These are phyloP conservation scores for Penicillium sp. DNA, from an alignment of 2,329 filamentous ascomycete species.

Conservation along the genomic window DNA sequence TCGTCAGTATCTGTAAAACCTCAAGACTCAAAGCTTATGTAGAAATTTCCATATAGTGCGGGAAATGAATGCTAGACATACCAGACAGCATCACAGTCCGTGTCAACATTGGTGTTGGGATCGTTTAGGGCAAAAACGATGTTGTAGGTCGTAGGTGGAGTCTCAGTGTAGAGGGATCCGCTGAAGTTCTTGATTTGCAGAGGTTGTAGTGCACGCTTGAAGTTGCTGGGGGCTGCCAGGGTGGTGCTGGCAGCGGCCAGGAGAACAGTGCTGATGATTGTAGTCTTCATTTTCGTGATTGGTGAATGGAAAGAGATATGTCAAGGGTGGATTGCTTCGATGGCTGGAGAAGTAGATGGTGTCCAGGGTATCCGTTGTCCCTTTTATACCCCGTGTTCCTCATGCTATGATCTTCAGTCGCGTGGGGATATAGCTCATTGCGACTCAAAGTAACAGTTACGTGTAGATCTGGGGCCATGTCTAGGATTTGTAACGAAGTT, in stretches of 20 bases:
- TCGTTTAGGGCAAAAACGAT: conserved; percentile 13
- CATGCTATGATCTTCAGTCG: not conserved
- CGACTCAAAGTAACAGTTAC: not conserved
- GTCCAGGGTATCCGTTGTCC: not conserved
- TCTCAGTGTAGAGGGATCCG: conserved; percentile 9
- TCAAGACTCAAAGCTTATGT: not conserved
- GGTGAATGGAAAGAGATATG: not conserved
- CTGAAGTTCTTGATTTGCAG: conserved; percentile 10
- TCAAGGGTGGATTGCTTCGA: not conserved
- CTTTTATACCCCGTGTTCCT: not conserved
- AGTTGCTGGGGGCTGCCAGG: conserved; percentile 9
- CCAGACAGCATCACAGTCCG: conserved; percentile 13
- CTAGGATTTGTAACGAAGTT: not conserved
- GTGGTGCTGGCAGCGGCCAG: conserved; percentile 11
- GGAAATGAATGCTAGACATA: not conserved
- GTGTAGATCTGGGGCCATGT: not conserved
- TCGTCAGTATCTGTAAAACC: not conserved
- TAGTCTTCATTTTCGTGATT: conserved; percentile 13
- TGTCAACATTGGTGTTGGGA: conserved; percentile 11
- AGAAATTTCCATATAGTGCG: not conserved
- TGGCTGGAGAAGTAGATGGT: not conserved
- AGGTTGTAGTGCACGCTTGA: conserved; percentile 7
- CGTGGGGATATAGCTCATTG: not conserved
- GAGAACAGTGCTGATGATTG: conserved; percentile 2
- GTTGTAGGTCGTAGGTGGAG: conserved; percentile 3